phyloP scores from a whole-genome alignment of 768 basidiomycete genomes.

The Russula lepida region DNA sequence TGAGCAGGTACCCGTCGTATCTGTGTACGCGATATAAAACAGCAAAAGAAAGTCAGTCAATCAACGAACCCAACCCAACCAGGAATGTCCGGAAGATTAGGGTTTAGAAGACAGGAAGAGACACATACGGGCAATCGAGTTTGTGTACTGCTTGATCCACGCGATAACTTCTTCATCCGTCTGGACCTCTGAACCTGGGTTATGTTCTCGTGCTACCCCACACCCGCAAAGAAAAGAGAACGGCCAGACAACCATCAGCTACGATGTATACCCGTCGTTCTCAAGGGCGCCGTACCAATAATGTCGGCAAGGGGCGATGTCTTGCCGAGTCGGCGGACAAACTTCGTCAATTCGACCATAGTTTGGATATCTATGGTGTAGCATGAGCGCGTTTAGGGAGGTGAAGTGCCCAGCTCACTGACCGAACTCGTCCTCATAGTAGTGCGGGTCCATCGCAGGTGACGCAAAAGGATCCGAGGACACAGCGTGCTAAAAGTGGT shows the following conservation, averaged over 20 bases:
- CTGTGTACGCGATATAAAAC: conserved; percentile 23
- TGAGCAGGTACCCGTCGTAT: conserved; percentile 41
- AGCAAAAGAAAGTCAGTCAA: not conserved
- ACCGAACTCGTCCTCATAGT: conserved; percentile 29
- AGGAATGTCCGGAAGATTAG: not conserved
- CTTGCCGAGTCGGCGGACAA: conserved; percentile 22
- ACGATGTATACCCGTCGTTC: not conserved
- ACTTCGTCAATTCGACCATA: conserved; percentile 27
- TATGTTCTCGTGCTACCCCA: conserved; percentile 25
- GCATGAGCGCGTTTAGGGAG: not conserved
- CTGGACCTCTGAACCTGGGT: conserved; percentile 26
- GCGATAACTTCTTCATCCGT: conserved; percentile 26
- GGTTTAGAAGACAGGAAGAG: conserved; percentile 20
- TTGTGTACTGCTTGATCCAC: conserved; percentile 5
- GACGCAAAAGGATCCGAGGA: conserved; percentile 26
- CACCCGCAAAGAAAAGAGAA: not conserved
- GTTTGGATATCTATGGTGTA: conserved; percentile 25
- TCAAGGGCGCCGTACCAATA: conserved; percentile 13
- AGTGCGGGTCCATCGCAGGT: conserved; percentile 29
- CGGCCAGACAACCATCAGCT: not conserved
- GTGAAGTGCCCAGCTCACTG: not conserved
- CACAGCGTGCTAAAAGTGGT: conserved; percentile 24
- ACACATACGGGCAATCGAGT: conserved; percentile 5
- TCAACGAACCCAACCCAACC: not conserved
- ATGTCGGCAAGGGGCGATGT: conserved; percentile 25